Evolutionary conservation across 169 alveolate genomes (phyloP).

Genomic region (Amoebophrya sp.): DNA sequence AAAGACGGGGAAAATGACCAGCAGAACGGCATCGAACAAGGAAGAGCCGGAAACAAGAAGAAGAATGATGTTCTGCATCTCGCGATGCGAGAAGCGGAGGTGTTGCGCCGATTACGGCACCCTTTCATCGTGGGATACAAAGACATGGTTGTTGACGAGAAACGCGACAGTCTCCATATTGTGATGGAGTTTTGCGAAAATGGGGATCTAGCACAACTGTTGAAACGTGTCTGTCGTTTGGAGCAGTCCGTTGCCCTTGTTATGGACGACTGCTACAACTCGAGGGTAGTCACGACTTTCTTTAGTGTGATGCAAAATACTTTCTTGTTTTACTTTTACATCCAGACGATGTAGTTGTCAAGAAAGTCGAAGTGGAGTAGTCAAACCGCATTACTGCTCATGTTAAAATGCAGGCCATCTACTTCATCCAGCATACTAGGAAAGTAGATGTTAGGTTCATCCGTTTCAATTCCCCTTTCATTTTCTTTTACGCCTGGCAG

Average conservation of each 20-base stretch:
- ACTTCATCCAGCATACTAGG: too few species aligned
- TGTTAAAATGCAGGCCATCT: too few species aligned
- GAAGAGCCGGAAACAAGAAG: neutral
- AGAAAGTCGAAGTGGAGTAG: too few species aligned
- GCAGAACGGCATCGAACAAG: neutral
- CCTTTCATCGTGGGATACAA: neutral
- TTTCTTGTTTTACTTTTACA: too few species aligned
- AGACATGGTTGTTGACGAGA: neutral
- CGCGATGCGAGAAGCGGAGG: neutral
- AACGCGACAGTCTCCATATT: neutral
- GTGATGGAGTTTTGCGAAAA: neutral
- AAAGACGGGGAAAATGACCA: neutral
- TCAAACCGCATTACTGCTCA: too few species aligned
- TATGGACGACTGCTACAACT: too few species aligned
- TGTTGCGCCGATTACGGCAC: neutral
- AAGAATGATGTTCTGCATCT: neutral
- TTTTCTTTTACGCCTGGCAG: neutral
- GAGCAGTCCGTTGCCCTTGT: neutral
- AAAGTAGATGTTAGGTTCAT: too few species aligned
- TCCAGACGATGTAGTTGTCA: too few species aligned
- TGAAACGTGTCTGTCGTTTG: neutral
- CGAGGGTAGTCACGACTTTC: too few species aligned
- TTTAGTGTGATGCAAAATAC: too few species aligned
- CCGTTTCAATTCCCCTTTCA: too few species aligned
- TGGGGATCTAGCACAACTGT: neutral